Base-by-base conservation (phyloP, 2,329 filamentous ascomycete species). In the Curvularia lunata region DNA sequence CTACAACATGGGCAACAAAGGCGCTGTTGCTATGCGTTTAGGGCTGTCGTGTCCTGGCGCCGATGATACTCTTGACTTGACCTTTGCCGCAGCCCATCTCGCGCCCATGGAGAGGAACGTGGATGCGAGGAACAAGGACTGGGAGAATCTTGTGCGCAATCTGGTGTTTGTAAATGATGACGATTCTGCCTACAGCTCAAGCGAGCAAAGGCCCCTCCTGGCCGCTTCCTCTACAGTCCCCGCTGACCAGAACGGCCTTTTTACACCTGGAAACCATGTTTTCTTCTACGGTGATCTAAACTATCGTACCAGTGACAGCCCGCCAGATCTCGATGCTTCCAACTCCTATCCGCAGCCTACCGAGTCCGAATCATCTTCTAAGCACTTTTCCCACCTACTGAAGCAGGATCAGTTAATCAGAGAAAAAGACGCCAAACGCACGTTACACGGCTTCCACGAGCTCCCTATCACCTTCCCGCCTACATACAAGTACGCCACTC, bases 221-320 rank as follows among this genome's bases (percentile, higher is more conserved):
- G 59, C 67, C 5, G 57, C 64, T 1, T 49, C 64, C 9, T 49
- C 54, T 18, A 63, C 64, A 10, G 63, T 53, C 42, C 73, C 63
- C 34, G 60, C 58, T 34, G 71, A 86, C 65, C 76, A 84, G 63
- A 79, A 86, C 40, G 87, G 86, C 32, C 86, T 98, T 54, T 97
- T 93, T 80, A 86, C 85, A 48, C 86, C 91, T 1, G 84, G 83
- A 3, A 88, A 88, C 3, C 88, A 96, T 74, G 81, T 97, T 1
- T 96, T 98, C 74, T 82, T 98, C 46, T 90, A 89, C 0, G 95
- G 95, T 23, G 95, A 99, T 75, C 84, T 99, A 59, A 99, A 99
- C 81, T 99, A 99, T 78, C 90, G 95, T 65, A 96, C 94, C 18
- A 86, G 88, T 7, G 84, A 87, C 61, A 83, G 82, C 0, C 80